These are phyloP conservation scores for Marasmius tenuissimus DNA, from an alignment of 1,284 basidiomycete species.

Conservation along the genomic window DNA sequence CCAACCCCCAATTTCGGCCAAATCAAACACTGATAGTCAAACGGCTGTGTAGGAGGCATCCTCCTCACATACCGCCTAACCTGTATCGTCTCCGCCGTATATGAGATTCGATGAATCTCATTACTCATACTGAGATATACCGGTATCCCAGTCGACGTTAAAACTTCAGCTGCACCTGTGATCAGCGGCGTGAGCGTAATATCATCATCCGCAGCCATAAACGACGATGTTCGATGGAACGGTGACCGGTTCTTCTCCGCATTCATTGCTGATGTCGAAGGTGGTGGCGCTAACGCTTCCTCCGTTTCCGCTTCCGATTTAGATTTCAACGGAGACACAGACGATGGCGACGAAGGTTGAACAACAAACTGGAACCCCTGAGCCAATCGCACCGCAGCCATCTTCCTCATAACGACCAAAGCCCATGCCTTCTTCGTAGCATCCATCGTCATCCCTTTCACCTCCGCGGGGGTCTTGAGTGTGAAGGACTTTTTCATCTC, in stretches of 20 bases:
- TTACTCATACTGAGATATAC: slow-evolving; percentile 94
- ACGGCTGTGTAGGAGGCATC: slow-evolving; percentile 61
- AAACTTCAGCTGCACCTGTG: slow-evolving; percentile 70
- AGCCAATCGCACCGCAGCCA: slow-evolving; percentile 88
- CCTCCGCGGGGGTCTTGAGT: slow-evolving; percentile 56
- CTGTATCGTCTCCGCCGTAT: slow-evolving; percentile 84
- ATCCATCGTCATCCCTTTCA: slow-evolving; percentile 45
- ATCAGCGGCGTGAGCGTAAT: slow-evolving; percentile 45
- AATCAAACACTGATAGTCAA: slow-evolving; percentile 86
- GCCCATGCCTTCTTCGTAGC: slow-evolving; percentile 72
- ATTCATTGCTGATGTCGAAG: slow-evolving; percentile 21
- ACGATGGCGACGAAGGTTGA: slow-evolving; percentile 33
- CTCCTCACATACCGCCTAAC: slow-evolving; percentile 86
- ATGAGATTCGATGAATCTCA: slow-evolving; percentile 91
- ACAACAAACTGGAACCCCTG: slow-evolving; percentile 98
- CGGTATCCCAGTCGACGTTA: slow-evolving; percentile 66
- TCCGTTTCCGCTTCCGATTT: no score
- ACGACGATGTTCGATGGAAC: slow-evolving; percentile 54
- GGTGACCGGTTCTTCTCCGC: slow-evolving; percentile 23
- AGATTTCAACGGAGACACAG: slow-evolving; percentile 19
- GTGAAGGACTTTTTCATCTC: slow-evolving; percentile 79
- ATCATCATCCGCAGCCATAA: slow-evolving; percentile 52
- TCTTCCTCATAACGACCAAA: slow-evolving; percentile 87
- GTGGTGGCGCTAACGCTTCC: no score
- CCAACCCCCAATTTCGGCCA: slow-evolving; percentile 90